Base-by-base conservation (phyloP, 1,139 yeast species). In the Pneumocystis carinii region DNA sequence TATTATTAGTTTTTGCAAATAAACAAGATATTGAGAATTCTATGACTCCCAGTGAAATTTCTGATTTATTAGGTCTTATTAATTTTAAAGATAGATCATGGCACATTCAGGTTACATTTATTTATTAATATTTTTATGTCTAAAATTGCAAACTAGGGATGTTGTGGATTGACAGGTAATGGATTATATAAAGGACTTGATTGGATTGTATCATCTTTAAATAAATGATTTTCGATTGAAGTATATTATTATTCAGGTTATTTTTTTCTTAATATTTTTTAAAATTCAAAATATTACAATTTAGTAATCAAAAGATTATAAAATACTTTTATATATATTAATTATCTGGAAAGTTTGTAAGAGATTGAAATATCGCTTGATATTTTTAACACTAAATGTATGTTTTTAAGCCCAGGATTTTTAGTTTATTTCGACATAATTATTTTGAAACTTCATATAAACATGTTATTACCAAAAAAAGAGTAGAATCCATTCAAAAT, bases 1-100 rank as follows among this genome's bases (percentile, higher is more conserved):
- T 87, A 71, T 81, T 88, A 76, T 81, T 88, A 74, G 95, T 88
- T 69, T 87, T 88, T 75, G 94, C 94, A 72, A 88, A 88, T 84
- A 88, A 88, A 79, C 95, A 87, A 79, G 96, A 88, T 81, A 82
- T 88, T 80, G 95, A 95, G 77, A 88, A 88, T 74, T 95, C 96
- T 74, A 87, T 88, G 95, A 86, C 86, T 75, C 95, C 96, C 70
- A 94, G 95, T 68, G 96, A 88, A 79, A 87, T 88, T 75, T 87
- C 95, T 72, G 95, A 88, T 78, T 87, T 87, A 78, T 83, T 88
- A 73, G 95, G 95, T 70, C 84, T 88, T 74, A 95, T 87, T 78
- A 86, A 95, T 64, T 85, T 88, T 76, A 85, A 94, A 81, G 92
- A 87, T 79, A 86, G 95, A 77, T 90, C 94, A 72, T 88, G 96